These are phyloP conservation scores for Metroxylon sagu DNA, from an alignment of 176 grass and related monocot species.

Conservation along the genomic window DNA sequence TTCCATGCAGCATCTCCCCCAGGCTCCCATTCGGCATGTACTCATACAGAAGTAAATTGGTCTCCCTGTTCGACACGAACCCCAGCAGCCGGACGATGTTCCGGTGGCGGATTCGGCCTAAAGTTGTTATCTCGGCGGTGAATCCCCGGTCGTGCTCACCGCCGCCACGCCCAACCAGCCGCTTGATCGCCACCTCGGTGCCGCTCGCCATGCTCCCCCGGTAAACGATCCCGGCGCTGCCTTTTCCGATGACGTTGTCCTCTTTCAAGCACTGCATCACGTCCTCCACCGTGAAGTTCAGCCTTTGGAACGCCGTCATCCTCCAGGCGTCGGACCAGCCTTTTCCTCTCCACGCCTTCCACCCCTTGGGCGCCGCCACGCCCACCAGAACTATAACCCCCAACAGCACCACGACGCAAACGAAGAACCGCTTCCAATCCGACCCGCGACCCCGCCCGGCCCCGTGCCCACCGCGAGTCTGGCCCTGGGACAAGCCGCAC, in stretches of 20 bases:
- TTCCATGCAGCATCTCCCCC: conserved; percentile 74
- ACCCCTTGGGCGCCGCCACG: not conserved
- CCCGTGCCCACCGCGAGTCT: too few species aligned
- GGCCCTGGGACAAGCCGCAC: not conserved
- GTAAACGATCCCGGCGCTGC: conserved; percentile 89
- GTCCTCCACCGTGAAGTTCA: conserved; percentile 61
- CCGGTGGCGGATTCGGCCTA: conserved; percentile 73
- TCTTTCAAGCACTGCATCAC: conserved; percentile 83
- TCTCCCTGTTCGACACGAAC: conserved; percentile 73
- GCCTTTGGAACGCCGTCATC: conserved; percentile 81
- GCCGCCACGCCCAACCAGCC: conserved; percentile 38
- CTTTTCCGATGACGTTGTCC: conserved; percentile 91
- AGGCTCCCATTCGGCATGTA: conserved; percentile 88
- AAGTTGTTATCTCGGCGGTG: conserved; percentile 73
- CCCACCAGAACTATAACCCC: not conserved
- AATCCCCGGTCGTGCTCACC: conserved; percentile 65
- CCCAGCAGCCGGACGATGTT: conserved; percentile 81
- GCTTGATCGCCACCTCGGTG: conserved; percentile 68
- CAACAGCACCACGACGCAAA: too few species aligned
- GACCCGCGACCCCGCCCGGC: too few species aligned
- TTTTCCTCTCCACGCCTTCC: conserved; percentile 28
- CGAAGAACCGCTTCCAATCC: too few species aligned
- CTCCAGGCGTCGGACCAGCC: conserved; percentile 46
- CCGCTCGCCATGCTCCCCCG: conserved; percentile 42
- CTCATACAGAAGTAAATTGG: conserved; percentile 83